These are phyloP conservation scores for Stachybotrys chartarum DNA, from an alignment of 2,329 filamentous ascomycete genomes.

Conservation along the genomic window DNA sequence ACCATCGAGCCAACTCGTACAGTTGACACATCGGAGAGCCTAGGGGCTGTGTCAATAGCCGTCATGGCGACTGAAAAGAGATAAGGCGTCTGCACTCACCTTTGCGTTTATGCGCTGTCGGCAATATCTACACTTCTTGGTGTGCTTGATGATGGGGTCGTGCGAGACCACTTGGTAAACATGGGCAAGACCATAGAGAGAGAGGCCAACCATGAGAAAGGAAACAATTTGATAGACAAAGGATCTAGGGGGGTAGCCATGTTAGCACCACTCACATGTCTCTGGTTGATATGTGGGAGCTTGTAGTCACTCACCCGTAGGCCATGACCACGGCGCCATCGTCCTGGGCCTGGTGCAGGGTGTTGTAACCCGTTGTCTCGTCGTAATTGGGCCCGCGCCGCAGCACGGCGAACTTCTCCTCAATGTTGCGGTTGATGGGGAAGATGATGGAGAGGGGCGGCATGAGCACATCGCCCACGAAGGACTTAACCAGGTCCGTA, in stretches of 20 bases:
- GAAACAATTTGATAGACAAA: slow-evolving; percentile 60
- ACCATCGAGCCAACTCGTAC: slow-evolving; percentile 45
- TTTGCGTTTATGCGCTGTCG: slow-evolving; percentile 55
- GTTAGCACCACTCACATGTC: neutral
- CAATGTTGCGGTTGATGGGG: slow-evolving; percentile 63
- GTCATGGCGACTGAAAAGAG: neutral
- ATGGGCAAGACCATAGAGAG: slow-evolving; percentile 57
- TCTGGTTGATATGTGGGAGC: neutral
- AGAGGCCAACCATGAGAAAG: slow-evolving; percentile 58
- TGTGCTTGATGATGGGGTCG: slow-evolving; percentile 65
- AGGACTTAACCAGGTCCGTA: slow-evolving; percentile 63
- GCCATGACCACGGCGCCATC: slow-evolving; percentile 68
- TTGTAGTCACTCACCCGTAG: slow-evolving; percentile 48
- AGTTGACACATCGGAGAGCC: slow-evolving; percentile 39
- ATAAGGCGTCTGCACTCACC: slow-evolving; percentile 30
- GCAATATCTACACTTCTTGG: slow-evolving; percentile 62
- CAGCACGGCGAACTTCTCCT: slow-evolving; percentile 66
- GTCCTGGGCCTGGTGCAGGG: slow-evolving; percentile 57
- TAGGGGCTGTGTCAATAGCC: slow-evolving; percentile 12
- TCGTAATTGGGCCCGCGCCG: slow-evolving; percentile 47
- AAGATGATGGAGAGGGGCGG: slow-evolving; percentile 63
- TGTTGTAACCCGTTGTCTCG: slow-evolving; percentile 56
- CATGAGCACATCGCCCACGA: slow-evolving; percentile 59
- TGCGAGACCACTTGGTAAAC: slow-evolving; percentile 53
- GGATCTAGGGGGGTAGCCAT: slow-evolving; percentile 23